Evolutionary conservation across 169 alveolate species (phyloP).

Genomic region (Fabrea salina): DNA sequence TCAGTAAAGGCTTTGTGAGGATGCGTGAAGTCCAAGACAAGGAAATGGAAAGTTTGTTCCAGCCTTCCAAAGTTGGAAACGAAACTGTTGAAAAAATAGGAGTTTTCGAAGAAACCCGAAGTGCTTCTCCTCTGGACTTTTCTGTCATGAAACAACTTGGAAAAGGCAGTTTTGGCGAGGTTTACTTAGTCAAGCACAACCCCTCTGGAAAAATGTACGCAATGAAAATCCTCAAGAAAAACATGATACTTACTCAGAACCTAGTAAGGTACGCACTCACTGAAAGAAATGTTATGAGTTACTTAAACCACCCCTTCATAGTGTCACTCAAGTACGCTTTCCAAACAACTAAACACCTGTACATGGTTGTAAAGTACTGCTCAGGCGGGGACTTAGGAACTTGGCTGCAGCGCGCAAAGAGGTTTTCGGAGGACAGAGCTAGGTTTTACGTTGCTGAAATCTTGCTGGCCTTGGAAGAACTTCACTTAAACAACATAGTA

Average conservation of each 20-base stretch:
- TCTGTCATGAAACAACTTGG: slow-evolving; percentile 2
- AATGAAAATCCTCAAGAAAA: slow-evolving; percentile 81
- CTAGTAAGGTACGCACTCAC: slow-evolving; percentile 82
- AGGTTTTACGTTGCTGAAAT: slow-evolving; percentile 65
- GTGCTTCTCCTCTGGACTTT: slow-evolving; percentile 3
- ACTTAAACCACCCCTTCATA: slow-evolving; percentile 77
- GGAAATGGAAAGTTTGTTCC: neutral
- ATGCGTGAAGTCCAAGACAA: neutral
- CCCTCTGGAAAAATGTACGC: slow-evolving; percentile 66
- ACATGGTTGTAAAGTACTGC: slow-evolving; percentile 78
- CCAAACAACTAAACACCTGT: slow-evolving; percentile 71
- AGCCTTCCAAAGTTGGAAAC: neutral
- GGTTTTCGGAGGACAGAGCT: slow-evolving; percentile 68
- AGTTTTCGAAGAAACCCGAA: slow-evolving; percentile 17
- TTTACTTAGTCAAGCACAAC: slow-evolving; percentile 75
- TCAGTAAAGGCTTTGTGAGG: neutral
- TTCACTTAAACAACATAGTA: slow-evolving; percentile 65
- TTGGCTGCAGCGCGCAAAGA: slow-evolving; percentile 52
- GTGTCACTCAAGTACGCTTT: slow-evolving; percentile 81
- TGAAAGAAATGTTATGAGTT: slow-evolving; percentile 80
- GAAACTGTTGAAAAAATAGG: neutral
- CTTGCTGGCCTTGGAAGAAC: slow-evolving; percentile 69
- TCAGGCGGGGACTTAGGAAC: slow-evolving; percentile 77
- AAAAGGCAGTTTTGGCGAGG: slow-evolving; percentile 86
- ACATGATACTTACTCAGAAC: slow-evolving; percentile 67